Base-by-base conservation (phyloP, 2,329 filamentous ascomycete genomes). In the Monosporascus sp. region DNA sequence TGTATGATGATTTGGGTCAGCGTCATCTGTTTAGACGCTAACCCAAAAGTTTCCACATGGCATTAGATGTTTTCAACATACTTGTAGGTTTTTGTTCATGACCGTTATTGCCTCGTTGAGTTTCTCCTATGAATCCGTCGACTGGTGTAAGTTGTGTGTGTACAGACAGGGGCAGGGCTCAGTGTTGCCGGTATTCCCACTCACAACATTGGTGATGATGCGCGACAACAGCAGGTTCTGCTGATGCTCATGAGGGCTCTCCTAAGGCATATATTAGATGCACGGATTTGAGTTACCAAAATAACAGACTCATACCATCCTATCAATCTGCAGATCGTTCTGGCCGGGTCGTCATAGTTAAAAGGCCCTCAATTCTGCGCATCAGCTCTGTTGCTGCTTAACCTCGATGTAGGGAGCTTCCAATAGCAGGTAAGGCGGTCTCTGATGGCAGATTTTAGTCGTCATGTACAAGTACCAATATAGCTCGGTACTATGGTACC, bases 191-290 rank as follows among this genome's bases (percentile, higher is more conserved):
- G 47, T 20, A 35, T 11, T n/a, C 14, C 50, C 48, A 78, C 89
- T 68, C 81, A 97, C 93, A 67, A 97, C 92, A 68, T 99, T 99
- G 68, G 87, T 94, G 74, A 97, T 96, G 74, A 99, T 97, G 57
- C 94, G 90, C 22, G 91, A 94, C 46, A 97, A 82, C 64, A 99
- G 80, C 51, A 96, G 79, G 66, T 88, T 95, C 78, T 99, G 93
- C 78, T 97, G 94, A 64, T 97, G 92, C 70, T 97, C 94, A 68
- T 99, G 94, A 40, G 94, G 94, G 65, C 90, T 96, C 72, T 99
- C 94, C 93, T 87, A n/a, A 27, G 27, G 38, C 5, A n/a, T 26
- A 5, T 35, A 35, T 35, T 35, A 35, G 31, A 35, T 14, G 11
- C 11, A 35, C 11, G 9, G 4, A 35, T 14, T 35, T 5, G 31